Base-by-base conservation (phyloP, 768 basidiomycete species). In the Mycena filopes region DNA sequence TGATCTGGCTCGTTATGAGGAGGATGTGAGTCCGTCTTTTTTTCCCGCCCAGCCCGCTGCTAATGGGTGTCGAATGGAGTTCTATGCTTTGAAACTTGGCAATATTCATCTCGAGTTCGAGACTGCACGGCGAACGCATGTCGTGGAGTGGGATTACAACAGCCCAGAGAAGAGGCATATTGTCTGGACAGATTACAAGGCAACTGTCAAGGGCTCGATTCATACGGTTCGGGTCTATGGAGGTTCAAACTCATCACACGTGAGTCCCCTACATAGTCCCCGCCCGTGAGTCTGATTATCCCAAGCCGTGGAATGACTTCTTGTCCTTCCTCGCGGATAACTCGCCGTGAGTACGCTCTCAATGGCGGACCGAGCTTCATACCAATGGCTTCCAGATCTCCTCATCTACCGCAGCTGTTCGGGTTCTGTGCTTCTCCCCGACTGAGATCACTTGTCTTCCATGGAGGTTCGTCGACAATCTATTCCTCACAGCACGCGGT, bases 141-240 rank as follows among this genome's bases (percentile, higher is more conserved):
- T 60, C 42, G 1, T 18, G 4, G n/a, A 23, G 2, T 3, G 21
- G 10, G 31, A 61, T n/a, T 2, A n/a, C 2, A 1, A 8, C 4
- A 21, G n/a, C 11, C 31, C 4, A 16, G 25, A 45, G 13, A 26
- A 4, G n/a, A 54, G 23, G n/a, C 3, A 28, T 2, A 49, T 11
- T 1, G 59, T 23, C 2, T 61, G 60, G 60, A 53, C 50, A 2
- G 60, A 61, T 25, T 61, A 61, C 28, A 54, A 54, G 13, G 60
- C 28, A 20, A 23, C 28, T 5, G 60, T 61, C 20, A 61, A 53
- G n/a, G 60, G 51, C 5, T 45, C 42, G 1, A 1, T 40, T 13
- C 51, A 43, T 28, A 61, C 60, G 9, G 26, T 61, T 11, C 36
- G 60, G 3, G 60, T 61, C 7, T 61, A 61, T 47, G 42, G 42